A percentile compares a stretch with the other conserved stretches of the same genome.
Evolutionary conservation across 805 yeast species (phyloP).

Genomic region (Jamesozyma lodderae): DNA sequence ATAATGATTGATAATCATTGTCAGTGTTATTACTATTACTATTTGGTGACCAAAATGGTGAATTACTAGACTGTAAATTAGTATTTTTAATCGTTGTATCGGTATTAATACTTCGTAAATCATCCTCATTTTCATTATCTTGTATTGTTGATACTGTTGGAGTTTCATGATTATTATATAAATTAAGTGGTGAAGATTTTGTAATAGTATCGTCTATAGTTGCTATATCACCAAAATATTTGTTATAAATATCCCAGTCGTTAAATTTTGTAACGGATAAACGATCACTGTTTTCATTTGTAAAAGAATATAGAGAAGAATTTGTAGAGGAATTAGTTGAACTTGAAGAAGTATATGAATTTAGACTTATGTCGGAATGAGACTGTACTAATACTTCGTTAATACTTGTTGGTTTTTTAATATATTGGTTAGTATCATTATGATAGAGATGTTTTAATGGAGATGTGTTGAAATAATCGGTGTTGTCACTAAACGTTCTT

Average conservation of each 20-base stretch:
- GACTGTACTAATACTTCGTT: background rate
- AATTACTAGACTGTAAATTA: no score
- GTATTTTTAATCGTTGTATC: conserved; percentile 16
- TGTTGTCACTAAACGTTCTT: conserved; percentile 28
- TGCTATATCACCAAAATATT: background rate
- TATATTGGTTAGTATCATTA: conserved; percentile 5
- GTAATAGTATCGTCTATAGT: background rate
- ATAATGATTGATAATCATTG: conserved; percentile 21
- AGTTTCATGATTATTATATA: background rate
- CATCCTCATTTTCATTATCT: background rate
- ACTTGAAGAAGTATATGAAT: conserved; percentile 5
- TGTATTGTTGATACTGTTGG: conserved; percentile 1
- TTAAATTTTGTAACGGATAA: no score
- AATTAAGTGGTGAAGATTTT: no score
- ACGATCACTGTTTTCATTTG: conserved; percentile 7
- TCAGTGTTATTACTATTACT: conserved; percentile 6
- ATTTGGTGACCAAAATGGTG: no score
- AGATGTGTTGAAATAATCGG: conserved; percentile 29
- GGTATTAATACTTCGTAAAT: conserved; percentile 11
- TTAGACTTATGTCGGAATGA: background rate
- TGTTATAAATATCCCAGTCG: no score
- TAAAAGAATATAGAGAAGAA: conserved; percentile 7
- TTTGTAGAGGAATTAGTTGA: conserved; percentile 6
- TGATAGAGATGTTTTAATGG: conserved; percentile 29
- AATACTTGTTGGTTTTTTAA: background rate